Conservation (phyloP, 75 land plant genomes). For the Azolla pinnata region DNA sequence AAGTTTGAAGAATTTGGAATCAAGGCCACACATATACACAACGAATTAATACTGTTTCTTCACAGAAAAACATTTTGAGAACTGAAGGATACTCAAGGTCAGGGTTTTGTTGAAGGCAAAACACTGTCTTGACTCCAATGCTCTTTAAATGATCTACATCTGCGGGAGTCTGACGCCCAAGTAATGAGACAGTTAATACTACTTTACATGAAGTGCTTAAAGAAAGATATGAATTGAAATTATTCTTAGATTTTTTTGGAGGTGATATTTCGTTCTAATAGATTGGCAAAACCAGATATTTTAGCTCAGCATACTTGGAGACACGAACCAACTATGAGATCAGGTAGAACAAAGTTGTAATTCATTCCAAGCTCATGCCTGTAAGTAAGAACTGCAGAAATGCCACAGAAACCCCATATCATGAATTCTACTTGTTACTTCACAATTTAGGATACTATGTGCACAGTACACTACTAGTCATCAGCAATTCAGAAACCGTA, state of each 20-base stretch:
- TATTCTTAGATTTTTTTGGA: no score
- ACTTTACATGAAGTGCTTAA: background rate
- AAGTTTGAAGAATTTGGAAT: background rate
- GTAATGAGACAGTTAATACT: background rate
- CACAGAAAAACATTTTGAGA: background rate
- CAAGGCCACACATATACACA: slow-evolving; percentile 1
- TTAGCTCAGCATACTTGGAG: slow-evolving; percentile 54
- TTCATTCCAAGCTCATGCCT: slow-evolving; percentile 97
- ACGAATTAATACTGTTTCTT: background rate
- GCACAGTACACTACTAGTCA: no score
- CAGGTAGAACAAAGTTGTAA: slow-evolving; percentile 79
- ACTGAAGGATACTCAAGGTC: slow-evolving; percentile 85
- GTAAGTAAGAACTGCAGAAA: slow-evolving; percentile 64
- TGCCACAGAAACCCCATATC: background rate
- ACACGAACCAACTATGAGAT: slow-evolving; percentile 95
- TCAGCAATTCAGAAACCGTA: background rate
- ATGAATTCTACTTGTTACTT: background rate
- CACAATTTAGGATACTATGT: background rate
- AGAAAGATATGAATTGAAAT: no score
- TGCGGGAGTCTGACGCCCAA: slow-evolving; percentile 64
- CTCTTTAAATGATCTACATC: slow-evolving; percentile 80
- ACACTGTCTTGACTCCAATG: slow-evolving; percentile 77
- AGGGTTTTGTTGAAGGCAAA: slow-evolving; percentile 85
- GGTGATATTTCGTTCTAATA: no score
- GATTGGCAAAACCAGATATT: no score